Evolutionary conservation across 2,329 filamentous ascomycete species (phyloP).

Genomic region (Neocucurbitaria cava): DNA sequence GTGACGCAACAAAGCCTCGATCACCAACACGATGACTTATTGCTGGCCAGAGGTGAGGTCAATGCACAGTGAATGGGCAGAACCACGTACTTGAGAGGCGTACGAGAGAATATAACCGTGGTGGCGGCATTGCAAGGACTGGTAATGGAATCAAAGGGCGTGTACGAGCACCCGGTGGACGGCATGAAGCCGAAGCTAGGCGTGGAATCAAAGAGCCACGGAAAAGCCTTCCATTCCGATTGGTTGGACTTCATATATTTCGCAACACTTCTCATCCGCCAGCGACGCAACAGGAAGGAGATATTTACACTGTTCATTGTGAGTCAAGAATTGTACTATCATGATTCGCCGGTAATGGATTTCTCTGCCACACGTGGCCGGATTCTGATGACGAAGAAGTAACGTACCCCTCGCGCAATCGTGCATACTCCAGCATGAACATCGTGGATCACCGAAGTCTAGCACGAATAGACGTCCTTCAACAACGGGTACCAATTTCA

Average conservation of each 20-base stretch:
- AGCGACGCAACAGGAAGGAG: neutral
- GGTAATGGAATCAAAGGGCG: conserved; percentile 10
- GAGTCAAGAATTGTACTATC: neutral
- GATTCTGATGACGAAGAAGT: neutral
- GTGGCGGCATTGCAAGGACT: conserved; percentile 32
- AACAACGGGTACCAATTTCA: too few species aligned
- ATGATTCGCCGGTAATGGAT: neutral
- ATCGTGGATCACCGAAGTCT: neutral
- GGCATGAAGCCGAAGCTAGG: conserved; percentile 23
- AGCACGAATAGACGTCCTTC: too few species aligned
- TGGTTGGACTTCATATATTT: neutral
- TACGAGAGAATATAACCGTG: conserved; percentile 20
- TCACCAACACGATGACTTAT: conserved; percentile 7
- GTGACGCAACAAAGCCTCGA: conserved; percentile 4
- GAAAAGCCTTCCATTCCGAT: conserved; percentile 8
- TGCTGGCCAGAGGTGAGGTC: conserved; percentile 37
- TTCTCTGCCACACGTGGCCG: neutral
- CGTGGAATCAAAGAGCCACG: conserved; percentile 6
- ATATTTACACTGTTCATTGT: neutral
- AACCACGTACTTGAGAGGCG: conserved; percentile 41
- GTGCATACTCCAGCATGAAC: neutral
- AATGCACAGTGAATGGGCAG: conserved; percentile 30
- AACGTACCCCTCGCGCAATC: neutral
- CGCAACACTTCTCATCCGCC: neutral
- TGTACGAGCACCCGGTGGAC: too few species aligned